Evolutionary conservation across 495 filamentous ascomycete species (phyloP).

Genomic region (Glonium stellatum): DNA sequence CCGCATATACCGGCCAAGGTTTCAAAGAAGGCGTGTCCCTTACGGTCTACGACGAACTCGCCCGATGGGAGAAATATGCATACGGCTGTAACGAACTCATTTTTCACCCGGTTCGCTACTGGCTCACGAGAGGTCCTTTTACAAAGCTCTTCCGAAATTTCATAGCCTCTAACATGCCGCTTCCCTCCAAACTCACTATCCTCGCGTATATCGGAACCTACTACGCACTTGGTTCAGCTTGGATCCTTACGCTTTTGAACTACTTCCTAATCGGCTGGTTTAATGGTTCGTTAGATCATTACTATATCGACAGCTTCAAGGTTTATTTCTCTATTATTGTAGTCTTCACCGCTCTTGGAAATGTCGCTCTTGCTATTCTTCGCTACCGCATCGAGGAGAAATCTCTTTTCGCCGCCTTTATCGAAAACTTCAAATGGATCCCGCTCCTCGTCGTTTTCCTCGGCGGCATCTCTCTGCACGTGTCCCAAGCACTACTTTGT

Average conservation of each 20-base stretch:
- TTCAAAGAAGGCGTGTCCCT: constrained; percentile 83
- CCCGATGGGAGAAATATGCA: constrained; percentile 64
- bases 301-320: constrained; percentile 45
- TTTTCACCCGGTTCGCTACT: constrained; percentile 61
- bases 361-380: constrained; percentile 42
- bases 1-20: constrained; percentile 63
- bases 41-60: constrained; percentile 77
- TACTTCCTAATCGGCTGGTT: constrained; percentile 65
- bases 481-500: constrained; percentile 41
- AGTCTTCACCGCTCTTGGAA: constrained; percentile 43
- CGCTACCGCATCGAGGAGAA: constrained; percentile 42
- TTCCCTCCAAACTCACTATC: constrained; percentile 74
- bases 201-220: constrained; percentile 83
- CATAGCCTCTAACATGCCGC: constrained; percentile 62
- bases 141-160: constrained; percentile 68
- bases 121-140: constrained; percentile 56
- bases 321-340: constrained; percentile 45
- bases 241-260: constrained; percentile 70
- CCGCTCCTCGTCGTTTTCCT: constrained; percentile 44
- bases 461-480: constrained; percentile 43
- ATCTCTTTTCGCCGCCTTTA: constrained; percentile 29
- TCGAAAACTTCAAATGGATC: constrained; percentile 44
- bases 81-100: constrained; percentile 82
- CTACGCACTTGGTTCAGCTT: constrained; percentile 73
- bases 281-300: constrained; percentile 42